Evolutionary conservation across 192 early-diverging fungal genomes (phyloP).

Genomic region (Borealophlyctis nickersoniae): DNA sequence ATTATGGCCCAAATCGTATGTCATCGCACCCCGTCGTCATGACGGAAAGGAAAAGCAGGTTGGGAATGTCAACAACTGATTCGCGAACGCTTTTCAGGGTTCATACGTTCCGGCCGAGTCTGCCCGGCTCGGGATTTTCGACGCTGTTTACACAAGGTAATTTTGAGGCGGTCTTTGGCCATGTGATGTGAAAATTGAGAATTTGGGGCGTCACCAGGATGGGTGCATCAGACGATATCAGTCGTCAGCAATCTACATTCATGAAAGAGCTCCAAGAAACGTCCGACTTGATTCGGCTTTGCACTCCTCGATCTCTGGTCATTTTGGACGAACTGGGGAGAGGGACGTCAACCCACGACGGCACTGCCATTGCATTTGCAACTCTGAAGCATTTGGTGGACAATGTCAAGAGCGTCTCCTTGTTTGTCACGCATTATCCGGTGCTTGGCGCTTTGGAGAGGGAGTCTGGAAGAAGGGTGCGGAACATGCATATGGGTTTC

Average conservation of each 20-base stretch:
- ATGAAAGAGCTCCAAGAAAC: slow-evolving; percentile 57
- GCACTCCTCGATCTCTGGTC: slow-evolving; percentile 51
- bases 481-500: slow-evolving; percentile 44
- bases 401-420: slow-evolving; percentile 44
- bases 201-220: slow-evolving; percentile 29
- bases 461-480: slow-evolving; percentile 8
- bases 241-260: slow-evolving; percentile 68
- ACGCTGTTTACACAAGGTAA: slow-evolving; percentile 62
- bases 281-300: slow-evolving; percentile 28
- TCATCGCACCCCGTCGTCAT: neutral
- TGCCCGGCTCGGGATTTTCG: slow-evolving; percentile 64
- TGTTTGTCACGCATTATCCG: slow-evolving; percentile 82
- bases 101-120: slow-evolving; percentile 69
- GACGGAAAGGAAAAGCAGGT: too few species aligned
- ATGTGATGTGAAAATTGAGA: too few species aligned
- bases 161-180: too few species aligned
- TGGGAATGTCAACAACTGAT: too few species aligned
- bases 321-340: slow-evolving; percentile 81
- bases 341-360: slow-evolving; percentile 75
- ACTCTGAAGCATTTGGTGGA: slow-evolving; percentile 55
- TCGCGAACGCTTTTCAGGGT: slow-evolving; percentile 24
- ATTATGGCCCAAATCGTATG: slow-evolving; percentile 66
- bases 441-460: slow-evolving; percentile 24
- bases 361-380: slow-evolving; percentile 71
- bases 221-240: slow-evolving; percentile 67